Conservation (phyloP, 2,329 filamentous ascomycete species). For the Aureobasidium sp. region DNA sequence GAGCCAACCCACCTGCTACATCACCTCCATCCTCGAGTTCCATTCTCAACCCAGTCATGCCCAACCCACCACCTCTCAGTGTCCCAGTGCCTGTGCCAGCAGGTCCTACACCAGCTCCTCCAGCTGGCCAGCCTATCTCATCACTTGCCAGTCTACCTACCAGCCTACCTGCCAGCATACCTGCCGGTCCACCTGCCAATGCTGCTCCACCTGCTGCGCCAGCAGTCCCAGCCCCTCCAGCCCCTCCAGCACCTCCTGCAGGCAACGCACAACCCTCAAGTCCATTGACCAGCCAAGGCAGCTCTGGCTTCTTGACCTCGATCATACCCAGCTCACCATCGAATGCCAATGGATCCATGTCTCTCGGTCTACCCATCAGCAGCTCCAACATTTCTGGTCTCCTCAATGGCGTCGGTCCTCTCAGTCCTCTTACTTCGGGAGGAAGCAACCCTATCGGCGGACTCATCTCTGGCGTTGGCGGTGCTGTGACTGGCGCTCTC, state of each 20-base stretch:
- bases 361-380: conserved; percentile 1
- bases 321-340: not conserved
- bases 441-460: not conserved
- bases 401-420: not conserved
- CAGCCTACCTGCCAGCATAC: not conserved
- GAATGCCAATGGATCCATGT: not conserved
- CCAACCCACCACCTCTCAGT: conserved; percentile 4
- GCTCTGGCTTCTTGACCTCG: conserved; percentile 9
- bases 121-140: not conserved
- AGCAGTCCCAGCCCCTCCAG: not conserved
- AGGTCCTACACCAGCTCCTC: not conserved
- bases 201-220: not conserved
- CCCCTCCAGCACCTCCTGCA: not conserved
- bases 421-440: not conserved
- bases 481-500: not conserved
- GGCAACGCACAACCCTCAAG: not conserved
- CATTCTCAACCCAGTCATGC: conserved; percentile 7
- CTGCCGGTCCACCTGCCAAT: not conserved
- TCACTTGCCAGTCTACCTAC: not conserved
- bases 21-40: not conserved
- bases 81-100: conserved; percentile 4
- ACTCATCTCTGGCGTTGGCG: not conserved
- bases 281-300: not conserved
- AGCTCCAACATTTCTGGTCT: not conserved
- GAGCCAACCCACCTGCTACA: not conserved